Conservation (phyloP, 2,329 filamentous ascomycete genomes). For the Chaetomium olivaceum region DNA sequence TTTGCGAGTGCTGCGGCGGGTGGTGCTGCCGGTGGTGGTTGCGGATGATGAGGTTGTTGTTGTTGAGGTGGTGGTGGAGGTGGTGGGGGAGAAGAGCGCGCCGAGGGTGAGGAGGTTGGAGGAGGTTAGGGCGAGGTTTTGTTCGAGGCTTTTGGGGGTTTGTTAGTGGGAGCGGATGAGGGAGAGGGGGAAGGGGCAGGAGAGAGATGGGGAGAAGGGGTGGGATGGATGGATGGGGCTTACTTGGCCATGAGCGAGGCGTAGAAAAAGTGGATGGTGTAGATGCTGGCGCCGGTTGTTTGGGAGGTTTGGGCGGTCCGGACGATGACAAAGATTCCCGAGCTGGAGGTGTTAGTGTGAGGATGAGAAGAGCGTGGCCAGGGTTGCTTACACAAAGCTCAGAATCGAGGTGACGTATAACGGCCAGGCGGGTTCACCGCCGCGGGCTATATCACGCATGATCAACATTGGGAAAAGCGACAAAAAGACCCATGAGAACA, state of each 20-base stretch:
- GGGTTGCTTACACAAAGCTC: slow-evolving; percentile 35
- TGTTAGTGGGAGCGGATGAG: neutral
- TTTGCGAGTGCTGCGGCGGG: slow-evolving; percentile 17
- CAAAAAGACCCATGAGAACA: slow-evolving; percentile 42
- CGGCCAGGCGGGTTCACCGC: slow-evolving; percentile 38
- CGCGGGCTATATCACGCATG: slow-evolving; percentile 36
- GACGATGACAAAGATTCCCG: slow-evolving; percentile 38
- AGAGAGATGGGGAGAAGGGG: no score
- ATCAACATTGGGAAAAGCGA: slow-evolving; percentile 39
- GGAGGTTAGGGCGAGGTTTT: slow-evolving; percentile 42
- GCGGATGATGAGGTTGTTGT: slow-evolving; percentile 13
- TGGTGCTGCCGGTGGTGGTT: neutral
- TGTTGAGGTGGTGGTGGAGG: slow-evolving; percentile 12
- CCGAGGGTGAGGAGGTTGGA: slow-evolving; percentile 42
- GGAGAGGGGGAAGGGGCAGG: no score
- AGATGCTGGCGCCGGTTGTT: slow-evolving; percentile 33
- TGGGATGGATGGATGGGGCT: slow-evolving; percentile 7
- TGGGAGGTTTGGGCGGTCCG: slow-evolving; percentile 41
- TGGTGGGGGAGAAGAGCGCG: slow-evolving; percentile 34
- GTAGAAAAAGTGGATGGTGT: slow-evolving; percentile 38
- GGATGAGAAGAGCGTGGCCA: neutral
- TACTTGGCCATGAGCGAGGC: slow-evolving; percentile 40
- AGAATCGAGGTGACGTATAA: slow-evolving; percentile 39
- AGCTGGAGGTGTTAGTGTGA: slow-evolving; percentile 27
- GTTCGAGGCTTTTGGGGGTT: slow-evolving; percentile 36